These are phyloP conservation scores for Pseudozyma thailandica DNA, from an alignment of 1,284 basidiomycete species.

Conservation along the genomic window DNA sequence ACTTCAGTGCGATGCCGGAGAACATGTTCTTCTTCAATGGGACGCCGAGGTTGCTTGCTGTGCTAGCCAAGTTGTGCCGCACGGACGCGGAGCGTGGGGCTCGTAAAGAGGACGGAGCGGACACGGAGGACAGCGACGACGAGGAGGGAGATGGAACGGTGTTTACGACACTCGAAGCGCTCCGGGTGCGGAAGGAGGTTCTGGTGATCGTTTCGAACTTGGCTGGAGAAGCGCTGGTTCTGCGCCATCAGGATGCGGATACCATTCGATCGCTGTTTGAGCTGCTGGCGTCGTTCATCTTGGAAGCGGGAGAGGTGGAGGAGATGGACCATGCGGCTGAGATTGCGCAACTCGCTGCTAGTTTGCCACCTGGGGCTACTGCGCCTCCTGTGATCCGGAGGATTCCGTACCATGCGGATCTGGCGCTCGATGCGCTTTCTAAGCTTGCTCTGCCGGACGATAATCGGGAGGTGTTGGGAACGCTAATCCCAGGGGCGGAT, in stretches of 20 bases:
- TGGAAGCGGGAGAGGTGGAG: slow-evolving; percentile 77
- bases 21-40: slow-evolving; percentile 78
- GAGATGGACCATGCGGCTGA: slow-evolving; percentile 73
- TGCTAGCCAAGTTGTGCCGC: slow-evolving; percentile 69
- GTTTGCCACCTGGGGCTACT: slow-evolving; percentile 19
- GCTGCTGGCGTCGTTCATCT: slow-evolving; percentile 79
- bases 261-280: slow-evolving; percentile 75
- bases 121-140: background rate
- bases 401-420: slow-evolving; percentile 75
- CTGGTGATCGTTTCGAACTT: slow-evolving; percentile 80
- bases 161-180: slow-evolving; percentile 69
- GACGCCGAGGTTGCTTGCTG: slow-evolving; percentile 75
- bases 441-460: slow-evolving; percentile 79
- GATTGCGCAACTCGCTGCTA: slow-evolving; percentile 36
- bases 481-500: slow-evolving; percentile 73
- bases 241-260: slow-evolving; percentile 68
- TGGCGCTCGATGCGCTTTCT: slow-evolving; percentile 84
- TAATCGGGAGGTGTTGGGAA: slow-evolving; percentile 80
- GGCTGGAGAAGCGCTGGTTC: slow-evolving; percentile 72
- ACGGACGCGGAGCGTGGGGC: slow-evolving; percentile 66
- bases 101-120: slow-evolving; percentile 12
- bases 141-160: slow-evolving; percentile 28
- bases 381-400: slow-evolving; percentile 27
- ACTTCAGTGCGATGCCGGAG: slow-evolving; percentile 80
- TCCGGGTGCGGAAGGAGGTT: slow-evolving; percentile 81